These are phyloP conservation scores for Eragrostis curvula DNA, from an alignment of 176 grass and related monocot genomes.

Conservation along the genomic window DNA sequence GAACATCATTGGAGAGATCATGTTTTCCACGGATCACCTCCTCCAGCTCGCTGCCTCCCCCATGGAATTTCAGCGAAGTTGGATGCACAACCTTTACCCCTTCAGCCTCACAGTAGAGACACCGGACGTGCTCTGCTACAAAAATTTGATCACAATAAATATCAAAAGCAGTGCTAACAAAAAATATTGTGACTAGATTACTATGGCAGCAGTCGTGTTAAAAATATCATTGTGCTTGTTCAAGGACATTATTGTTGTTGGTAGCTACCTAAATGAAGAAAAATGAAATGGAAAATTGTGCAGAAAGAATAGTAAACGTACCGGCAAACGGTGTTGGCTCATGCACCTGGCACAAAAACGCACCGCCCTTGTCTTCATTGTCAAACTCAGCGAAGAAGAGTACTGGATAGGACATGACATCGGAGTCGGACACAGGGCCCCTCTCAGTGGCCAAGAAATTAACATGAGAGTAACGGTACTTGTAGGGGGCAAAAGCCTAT, in stretches of 20 bases:
- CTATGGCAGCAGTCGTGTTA: no score
- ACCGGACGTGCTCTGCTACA: conserved; percentile 32
- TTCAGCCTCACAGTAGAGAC: conserved; percentile 29
- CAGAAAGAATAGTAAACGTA: conserved; percentile 24
- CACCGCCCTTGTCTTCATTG: conserved; percentile 14
- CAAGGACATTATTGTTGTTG: neutral
- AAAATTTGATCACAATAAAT: neutral
- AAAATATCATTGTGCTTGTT: neutral
- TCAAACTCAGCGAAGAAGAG: conserved; percentile 44
- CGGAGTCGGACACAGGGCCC: neutral
- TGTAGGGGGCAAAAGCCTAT: neutral
- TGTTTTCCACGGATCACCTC: neutral
- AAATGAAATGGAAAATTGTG: no score
- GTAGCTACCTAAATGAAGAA: no score
- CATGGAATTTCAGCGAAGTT: conserved; percentile 5
- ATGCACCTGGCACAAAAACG: conserved; percentile 8
- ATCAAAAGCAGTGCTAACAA: neutral
- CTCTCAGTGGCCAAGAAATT: conserved; percentile 32
- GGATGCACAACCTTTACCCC: conserved; percentile 32
- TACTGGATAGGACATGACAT: neutral
- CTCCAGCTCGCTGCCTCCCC: neutral
- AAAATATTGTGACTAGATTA: no score
- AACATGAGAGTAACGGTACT: conserved; percentile 36
- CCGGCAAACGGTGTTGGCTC: conserved; percentile 34
- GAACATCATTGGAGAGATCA: neutral